Evolutionary conservation across 108 stramenopile genomes (phyloP), one percentile per base, ranked within the genome.

Genomic region (Stephanodiscus triporus): DNA sequence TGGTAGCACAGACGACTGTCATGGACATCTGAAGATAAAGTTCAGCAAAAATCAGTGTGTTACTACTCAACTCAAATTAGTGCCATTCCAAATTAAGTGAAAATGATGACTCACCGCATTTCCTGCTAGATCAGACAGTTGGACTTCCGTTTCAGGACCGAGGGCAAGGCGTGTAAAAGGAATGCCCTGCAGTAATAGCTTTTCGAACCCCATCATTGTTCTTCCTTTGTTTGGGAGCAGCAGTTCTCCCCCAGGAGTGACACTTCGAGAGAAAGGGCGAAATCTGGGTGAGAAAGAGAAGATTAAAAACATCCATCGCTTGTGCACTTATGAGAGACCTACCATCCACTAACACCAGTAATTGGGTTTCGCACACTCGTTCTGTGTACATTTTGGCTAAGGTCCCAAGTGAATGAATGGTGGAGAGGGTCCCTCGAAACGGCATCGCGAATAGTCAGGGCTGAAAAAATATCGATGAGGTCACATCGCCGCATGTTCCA

Each of bases 181-280:
- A 51, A 91, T 89, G 22, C 90, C 83, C 66, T 91, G 90, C 10
- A 91, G 69, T 27, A 91, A 61, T 14, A 91, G 84, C 77, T 91
- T 91, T 66, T 91, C 90, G 51, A 72, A 80, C 14, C 90, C 88
- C 63, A 91, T 72, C 47, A 91, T 66, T 9, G 82, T 72, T 48
- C 90, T 63, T 22, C 90, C 90, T 45, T 59, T 54, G 72, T 88
- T 76, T 11, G 90, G 88, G 11, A 91, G 66, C 10, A 91, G 73
- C 32, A 91, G 70, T 29, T 91, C 90, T 32, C 88, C 86, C n/a
- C 88, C 90, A 20, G 90, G 90, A 30, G 88, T 89, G 4, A 91
- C 74, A 66, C 90, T 45, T 45, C 16, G 14, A 45, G 43, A 14
- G 43, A 45, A 16, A 45, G 43, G 14, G 14, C 43, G 16, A 16